Evolutionary conservation across 1,284 basidiomycete species (phyloP).

Genomic region (Apiotrichum montevideense): DNA sequence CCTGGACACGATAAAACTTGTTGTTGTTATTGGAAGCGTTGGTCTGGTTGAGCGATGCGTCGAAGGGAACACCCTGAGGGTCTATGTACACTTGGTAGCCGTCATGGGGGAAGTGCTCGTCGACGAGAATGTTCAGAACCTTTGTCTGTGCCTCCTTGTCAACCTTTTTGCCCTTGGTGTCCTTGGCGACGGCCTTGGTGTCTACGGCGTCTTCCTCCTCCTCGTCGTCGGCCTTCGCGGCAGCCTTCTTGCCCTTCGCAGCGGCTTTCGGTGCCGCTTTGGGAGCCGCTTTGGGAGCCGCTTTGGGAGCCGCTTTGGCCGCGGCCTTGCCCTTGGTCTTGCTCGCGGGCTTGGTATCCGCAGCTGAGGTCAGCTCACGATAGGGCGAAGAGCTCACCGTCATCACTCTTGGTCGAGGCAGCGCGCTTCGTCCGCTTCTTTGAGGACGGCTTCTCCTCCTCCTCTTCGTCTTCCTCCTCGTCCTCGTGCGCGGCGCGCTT

Average conservation of each 20-base stretch:
- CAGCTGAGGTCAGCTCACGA: background rate
- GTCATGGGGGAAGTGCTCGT: slow-evolving; percentile 4
- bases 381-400: background rate
- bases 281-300: background rate
- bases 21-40: slow-evolving; percentile 59
- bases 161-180: background rate
- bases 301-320: slow-evolving; percentile 1
- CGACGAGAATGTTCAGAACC: slow-evolving; percentile 6
- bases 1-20: slow-evolving; percentile 49
- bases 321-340: slow-evolving; percentile 5
- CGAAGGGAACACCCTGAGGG: slow-evolving; percentile 52
- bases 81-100: slow-evolving; percentile 53
- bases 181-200: background rate
- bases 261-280: slow-evolving; percentile 7
- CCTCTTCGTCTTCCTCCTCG: background rate
- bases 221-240: background rate
- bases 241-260: background rate
- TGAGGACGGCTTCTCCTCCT: slow-evolving; percentile 3
- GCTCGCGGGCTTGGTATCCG: background rate
- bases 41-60: slow-evolving; percentile 65
- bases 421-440: slow-evolving; percentile 10
- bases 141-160: background rate
- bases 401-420: background rate
- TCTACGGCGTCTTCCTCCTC: background rate
- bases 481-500: slow-evolving; percentile 4